Conservation (phyloP, 805 yeast genomes). For the Suhomyces sp. region DNA sequence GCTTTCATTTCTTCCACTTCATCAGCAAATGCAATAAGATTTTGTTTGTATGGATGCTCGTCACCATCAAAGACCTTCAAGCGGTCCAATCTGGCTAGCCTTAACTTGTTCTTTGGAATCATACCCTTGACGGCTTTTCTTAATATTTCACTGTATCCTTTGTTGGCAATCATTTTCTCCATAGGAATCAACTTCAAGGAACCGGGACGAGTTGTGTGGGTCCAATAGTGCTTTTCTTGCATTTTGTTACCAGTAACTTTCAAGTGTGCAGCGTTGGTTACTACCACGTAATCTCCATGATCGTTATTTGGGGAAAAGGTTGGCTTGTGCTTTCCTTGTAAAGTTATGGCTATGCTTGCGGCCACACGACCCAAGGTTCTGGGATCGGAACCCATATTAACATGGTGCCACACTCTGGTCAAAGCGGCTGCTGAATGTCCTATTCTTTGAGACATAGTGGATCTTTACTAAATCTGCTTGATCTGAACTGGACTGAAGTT, state of each 20-base stretch:
- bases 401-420: slow-evolving; percentile 92
- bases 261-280: slow-evolving; percentile 82
- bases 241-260: slow-evolving; percentile 85
- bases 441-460: slow-evolving; percentile 45
- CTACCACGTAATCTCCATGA: slow-evolving; percentile 95
- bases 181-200: slow-evolving; percentile 78
- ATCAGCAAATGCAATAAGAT: slow-evolving; percentile 82
- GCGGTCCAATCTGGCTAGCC: slow-evolving; percentile 77
- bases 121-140: slow-evolving; percentile 89
- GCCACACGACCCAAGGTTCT: slow-evolving; percentile 94
- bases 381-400: slow-evolving; percentile 79
- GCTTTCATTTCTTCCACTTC: slow-evolving; percentile 55
- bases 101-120: slow-evolving; percentile 88
- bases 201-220: slow-evolving; percentile 90
- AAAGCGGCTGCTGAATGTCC: slow-evolving; percentile 67
- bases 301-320: slow-evolving; percentile 69
- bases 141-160: slow-evolving; percentile 86
- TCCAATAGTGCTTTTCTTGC: slow-evolving; percentile 77
- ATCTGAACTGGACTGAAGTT: background rate
- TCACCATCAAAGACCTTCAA: slow-evolving; percentile 85
- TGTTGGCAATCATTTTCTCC: slow-evolving; percentile 69
- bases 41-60: slow-evolving; percentile 80
- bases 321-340: slow-evolving; percentile 98
- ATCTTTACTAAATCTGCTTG: background rate
- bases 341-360: slow-evolving; percentile 76